A percentile compares a stretch with the other conserved stretches of the same genome.
These are phyloP conservation scores for Debaryomyces castellii DNA, from an alignment of 805 yeast genomes.

Conservation along the genomic window DNA sequence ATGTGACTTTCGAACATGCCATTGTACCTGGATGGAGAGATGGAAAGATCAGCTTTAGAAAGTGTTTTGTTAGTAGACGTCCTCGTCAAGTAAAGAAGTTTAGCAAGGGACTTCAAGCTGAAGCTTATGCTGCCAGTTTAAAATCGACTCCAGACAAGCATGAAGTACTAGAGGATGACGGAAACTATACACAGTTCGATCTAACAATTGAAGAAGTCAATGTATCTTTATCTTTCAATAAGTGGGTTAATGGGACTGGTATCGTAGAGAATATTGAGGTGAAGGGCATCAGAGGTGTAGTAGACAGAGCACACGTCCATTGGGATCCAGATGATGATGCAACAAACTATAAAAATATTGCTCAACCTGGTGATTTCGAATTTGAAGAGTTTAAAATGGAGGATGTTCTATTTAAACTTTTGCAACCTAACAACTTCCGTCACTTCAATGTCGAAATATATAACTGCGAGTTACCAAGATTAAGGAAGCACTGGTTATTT, in stretches of 20 bases:
- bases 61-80: constrained; percentile 82
- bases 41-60: constrained; percentile 78
- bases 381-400: constrained; percentile 78
- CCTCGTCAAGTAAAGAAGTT: constrained; percentile 62
- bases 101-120: constrained; percentile 70
- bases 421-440: constrained; percentile 78
- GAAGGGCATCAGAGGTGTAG: constrained; percentile 86
- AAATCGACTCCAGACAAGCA: constrained; percentile 7
- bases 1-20: constrained; percentile 89
- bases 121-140: constrained; percentile 60
- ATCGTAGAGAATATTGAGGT: constrained; percentile 74
- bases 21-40: constrained; percentile 92
- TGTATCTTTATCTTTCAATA: constrained; percentile 73
- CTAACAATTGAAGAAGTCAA: constrained; percentile 83
- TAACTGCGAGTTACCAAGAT: constrained; percentile 73
- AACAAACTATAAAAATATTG: constrained; percentile 68
- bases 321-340: constrained; percentile 87
- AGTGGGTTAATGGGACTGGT: constrained; percentile 91
- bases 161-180: constrained; percentile 64
- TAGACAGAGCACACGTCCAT: constrained; percentile 83
- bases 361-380: constrained; percentile 90
- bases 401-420: constrained; percentile 78
- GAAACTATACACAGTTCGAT: constrained; percentile 95
- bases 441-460: constrained; percentile 88
- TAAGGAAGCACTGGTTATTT: constrained; percentile 92